Conservation (phyloP, 805 yeast species). For the Maudiozyma turicensis region DNA sequence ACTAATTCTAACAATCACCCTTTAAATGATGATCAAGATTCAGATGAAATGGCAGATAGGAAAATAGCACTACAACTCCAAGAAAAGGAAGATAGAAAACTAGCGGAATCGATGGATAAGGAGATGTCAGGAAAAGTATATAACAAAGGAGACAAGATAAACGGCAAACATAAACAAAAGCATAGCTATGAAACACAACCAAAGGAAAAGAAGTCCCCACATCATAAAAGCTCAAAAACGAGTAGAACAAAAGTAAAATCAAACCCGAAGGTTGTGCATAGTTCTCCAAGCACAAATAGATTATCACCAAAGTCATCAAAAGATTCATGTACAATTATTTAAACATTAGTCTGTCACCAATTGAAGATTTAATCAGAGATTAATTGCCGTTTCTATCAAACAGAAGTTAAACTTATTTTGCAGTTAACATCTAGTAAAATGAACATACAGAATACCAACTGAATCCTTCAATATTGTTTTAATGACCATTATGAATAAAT, state of each 20-base stretch:
- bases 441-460: too few relatives aligned
- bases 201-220: too few relatives aligned
- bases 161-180: background rate
- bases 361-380: too few relatives aligned
- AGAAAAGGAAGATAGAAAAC: conserved; percentile 41
- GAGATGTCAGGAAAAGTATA: background rate
- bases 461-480: too few relatives aligned
- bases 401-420: too few relatives aligned
- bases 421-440: too few relatives aligned
- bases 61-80: conserved; percentile 37
- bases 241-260: too few relatives aligned
- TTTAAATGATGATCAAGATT: background rate
- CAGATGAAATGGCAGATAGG: conserved; percentile 25
- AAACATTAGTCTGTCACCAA: background rate
- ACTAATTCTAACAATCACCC: background rate
- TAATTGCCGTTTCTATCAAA: too few relatives aligned
- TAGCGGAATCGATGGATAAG: background rate
- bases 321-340: background rate
- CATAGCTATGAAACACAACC: too few relatives aligned
- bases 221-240: too few relatives aligned
- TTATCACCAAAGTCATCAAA: background rate
- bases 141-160: background rate
- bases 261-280: too few relatives aligned
- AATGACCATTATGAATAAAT: too few relatives aligned
- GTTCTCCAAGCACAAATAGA: background rate